Evolutionary conservation across 2,329 filamentous ascomycete species (phyloP), one percentile per base, ranked within the genome.

Genomic region (Sodiomyces alkalinus): DNA sequence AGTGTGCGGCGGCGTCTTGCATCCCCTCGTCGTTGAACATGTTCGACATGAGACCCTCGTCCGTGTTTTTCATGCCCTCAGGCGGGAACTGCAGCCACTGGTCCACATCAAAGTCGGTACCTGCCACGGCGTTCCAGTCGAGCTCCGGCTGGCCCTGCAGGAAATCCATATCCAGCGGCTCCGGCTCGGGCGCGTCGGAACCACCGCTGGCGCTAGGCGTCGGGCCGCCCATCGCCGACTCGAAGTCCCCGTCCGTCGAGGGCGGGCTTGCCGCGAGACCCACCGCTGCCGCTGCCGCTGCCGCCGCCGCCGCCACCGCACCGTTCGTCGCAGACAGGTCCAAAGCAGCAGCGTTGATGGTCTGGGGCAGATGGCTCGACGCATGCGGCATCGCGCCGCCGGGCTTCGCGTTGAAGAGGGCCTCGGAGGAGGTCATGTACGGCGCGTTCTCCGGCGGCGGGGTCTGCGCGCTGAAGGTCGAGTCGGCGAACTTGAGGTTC

Each of bases 41-140:
- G 5, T 44, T 47, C 6, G 43, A 43, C 38, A 53, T 48, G 25
- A 55, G 39, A 15, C 46, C 46, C 16, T 55, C 54, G n/a, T 53
- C 55, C 6, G 44, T 40, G 19, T 46, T 49, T 33, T 51, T 56
- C 8, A 53, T 52, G 6, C 56, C 60, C 27, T 68, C 65, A 2
- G 56, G 55, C 5, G 64, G 65, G 35, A 68, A 72, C 33, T 71
- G 62, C 14, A 72, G 52, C 62, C 64, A 72, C 39, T 70, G 64
- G 32, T 69, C 64, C 29, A 70, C 64, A 31, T 72, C 65, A 33
- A 70, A 60, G 34, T 67, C 64, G 7, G 62, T 59, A 5, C 57
- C 62, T 11, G 61, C 52, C 4, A 66, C 50, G 13, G 58, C 58
- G 36, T 63, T 62, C 64, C 64, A 69, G 37, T 68, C 64, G 31